These are phyloP conservation scores for Kodamaea ohmeri DNA, from an alignment of 1,139 yeast species.

Conservation along the genomic window DNA sequence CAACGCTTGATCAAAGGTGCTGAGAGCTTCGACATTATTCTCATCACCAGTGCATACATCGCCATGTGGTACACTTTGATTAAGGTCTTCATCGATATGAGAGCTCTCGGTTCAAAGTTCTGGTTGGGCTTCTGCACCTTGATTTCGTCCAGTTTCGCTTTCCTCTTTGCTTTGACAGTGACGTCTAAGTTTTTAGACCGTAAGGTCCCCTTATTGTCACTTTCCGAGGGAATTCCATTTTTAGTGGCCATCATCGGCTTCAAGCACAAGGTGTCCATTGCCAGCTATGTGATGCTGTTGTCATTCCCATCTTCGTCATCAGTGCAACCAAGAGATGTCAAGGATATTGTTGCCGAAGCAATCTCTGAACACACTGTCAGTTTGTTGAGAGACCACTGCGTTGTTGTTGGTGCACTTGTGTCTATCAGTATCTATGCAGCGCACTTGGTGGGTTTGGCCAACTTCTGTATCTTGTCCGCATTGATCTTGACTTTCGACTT, in stretches of 20 bases:
- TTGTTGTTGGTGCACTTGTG: constrained; percentile 71
- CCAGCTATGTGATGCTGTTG: constrained; percentile 25
- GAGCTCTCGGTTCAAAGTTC: constrained; percentile 74
- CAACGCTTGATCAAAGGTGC: constrained; percentile 65
- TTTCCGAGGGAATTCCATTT: constrained; percentile 92
- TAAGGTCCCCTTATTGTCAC: constrained; percentile 67
- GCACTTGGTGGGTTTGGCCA: constrained; percentile 71
- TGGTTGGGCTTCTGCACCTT: constrained; percentile 88
- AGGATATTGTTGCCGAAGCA: constrained; percentile 52
- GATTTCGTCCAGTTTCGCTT: constrained; percentile 80
- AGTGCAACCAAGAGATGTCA: constrained; percentile 23
- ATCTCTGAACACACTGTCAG: constrained; percentile 65
- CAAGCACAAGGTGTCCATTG: constrained; percentile 78
- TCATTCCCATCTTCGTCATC: constrained; percentile 41
- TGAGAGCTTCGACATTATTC: constrained; percentile 80
- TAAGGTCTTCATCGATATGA: constrained; percentile 79
- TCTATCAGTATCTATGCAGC: constrained; percentile 69
- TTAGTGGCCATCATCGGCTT: constrained; percentile 91
- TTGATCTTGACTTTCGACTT: constrained; percentile 73
- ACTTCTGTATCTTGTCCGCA: constrained; percentile 78
- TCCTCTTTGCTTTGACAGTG: constrained; percentile 75
- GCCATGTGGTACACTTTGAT: constrained; percentile 89
- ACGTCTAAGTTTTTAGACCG: constrained; percentile 54
- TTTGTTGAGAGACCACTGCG: constrained; percentile 73
- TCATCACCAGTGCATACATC: constrained; percentile 77